Conservation (phyloP, 208 protist genomes). For the Giardia duodenalis region DNA sequence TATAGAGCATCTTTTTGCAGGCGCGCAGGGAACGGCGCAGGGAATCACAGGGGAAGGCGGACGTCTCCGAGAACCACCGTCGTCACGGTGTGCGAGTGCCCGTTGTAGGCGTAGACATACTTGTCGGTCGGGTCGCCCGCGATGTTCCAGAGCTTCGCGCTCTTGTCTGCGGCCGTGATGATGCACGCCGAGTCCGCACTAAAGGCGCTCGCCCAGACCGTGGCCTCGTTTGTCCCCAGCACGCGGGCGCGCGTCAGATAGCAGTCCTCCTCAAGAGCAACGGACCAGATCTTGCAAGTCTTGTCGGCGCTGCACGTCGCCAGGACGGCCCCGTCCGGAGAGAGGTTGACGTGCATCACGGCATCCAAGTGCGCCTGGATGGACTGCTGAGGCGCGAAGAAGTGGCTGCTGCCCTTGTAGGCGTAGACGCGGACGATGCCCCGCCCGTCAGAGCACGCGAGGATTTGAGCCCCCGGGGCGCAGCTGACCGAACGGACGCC, state of each 20-base stretch:
- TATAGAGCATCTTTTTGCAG: not conserved
- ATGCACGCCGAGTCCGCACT: not conserved
- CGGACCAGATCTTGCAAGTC: not conserved
- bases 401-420: not conserved
- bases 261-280: not conserved
- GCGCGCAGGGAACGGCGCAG: too few relatives aligned
- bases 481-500: not conserved
- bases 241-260: not conserved
- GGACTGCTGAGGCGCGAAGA: not conserved
- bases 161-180: not conserved
- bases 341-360: not conserved
- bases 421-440: not conserved
- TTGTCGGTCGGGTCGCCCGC: not conserved
- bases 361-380: not conserved
- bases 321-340: not conserved
- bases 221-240: not conserved
- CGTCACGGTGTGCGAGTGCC: not conserved
- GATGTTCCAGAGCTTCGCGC: not conserved
- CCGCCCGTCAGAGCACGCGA: not conserved
- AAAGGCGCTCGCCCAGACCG: not conserved
- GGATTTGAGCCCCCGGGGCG: not conserved
- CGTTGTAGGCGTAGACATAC: not conserved
- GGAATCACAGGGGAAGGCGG: too few relatives aligned
- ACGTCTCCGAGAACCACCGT: not conserved
- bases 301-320: not conserved